Conservation (phyloP, 768 basidiomycete species). For the Pleurotus sapidus region DNA sequence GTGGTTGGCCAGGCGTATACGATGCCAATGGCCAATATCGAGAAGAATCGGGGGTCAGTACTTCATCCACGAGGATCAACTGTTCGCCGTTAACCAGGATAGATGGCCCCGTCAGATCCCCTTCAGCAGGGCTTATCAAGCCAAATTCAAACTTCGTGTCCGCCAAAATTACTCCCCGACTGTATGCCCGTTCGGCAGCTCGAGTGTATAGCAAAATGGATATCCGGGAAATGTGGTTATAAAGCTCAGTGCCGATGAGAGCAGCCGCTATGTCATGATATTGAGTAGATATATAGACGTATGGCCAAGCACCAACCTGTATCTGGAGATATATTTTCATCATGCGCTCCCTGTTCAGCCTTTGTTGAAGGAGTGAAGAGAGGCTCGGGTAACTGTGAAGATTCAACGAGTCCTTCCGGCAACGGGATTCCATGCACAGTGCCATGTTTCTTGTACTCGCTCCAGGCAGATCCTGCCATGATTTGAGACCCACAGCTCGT, state of each 20-base stretch:
- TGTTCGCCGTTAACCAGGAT: slow-evolving; percentile 28
- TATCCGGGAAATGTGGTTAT: slow-evolving; percentile 51
- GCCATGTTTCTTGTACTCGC: slow-evolving; percentile 83
- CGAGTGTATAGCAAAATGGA: slow-evolving; percentile 68
- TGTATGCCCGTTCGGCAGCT: slow-evolving; percentile 71
- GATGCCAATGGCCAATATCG: slow-evolving; percentile 88
- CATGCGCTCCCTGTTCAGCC: slow-evolving; percentile 90
- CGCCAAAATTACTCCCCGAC: slow-evolving; percentile 86
- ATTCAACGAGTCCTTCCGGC: slow-evolving; percentile 78
- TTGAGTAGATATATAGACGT: not conserved
- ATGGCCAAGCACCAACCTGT: slow-evolving; percentile 43
- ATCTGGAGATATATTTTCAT: slow-evolving; percentile 92
- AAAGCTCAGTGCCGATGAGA: slow-evolving; percentile 67
- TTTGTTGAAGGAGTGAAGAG: slow-evolving; percentile 98
- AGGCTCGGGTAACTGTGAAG: slow-evolving; percentile 75
- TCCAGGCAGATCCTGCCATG: slow-evolving; percentile 85
- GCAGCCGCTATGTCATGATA: slow-evolving; percentile 44
- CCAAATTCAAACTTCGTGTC: slow-evolving; percentile 99
- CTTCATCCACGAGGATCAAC: slow-evolving; percentile 91
- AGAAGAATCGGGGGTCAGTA: slow-evolving; percentile 96
- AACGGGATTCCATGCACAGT: slow-evolving; percentile 87
- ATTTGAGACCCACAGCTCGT: slow-evolving; percentile 1
- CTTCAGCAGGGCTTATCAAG: slow-evolving; percentile 45
- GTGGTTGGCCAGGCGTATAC: slow-evolving; percentile 72
- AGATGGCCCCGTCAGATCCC: slow-evolving; percentile 7